Conservation (phyloP, 768 basidiomycete species). For the Baorangia bicolor region DNA sequence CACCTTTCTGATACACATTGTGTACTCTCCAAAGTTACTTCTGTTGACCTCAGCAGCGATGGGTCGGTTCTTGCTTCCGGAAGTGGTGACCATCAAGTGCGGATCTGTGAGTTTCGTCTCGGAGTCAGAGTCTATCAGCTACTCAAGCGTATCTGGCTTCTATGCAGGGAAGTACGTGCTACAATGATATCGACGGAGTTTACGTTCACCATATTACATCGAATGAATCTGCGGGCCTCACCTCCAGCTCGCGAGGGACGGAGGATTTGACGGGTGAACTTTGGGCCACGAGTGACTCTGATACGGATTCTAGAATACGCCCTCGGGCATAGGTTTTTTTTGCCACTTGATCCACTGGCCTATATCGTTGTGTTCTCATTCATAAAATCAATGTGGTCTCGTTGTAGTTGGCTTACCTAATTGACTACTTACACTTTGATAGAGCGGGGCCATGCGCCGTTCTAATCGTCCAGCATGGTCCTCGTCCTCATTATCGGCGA, state of each 20-base stretch:
- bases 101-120: conserved; percentile 34
- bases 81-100: conserved; percentile 37
- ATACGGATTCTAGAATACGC: neutral
- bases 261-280: conserved; percentile 1
- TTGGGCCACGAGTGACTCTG: conserved; percentile 3
- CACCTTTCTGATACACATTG: conserved; percentile 9
- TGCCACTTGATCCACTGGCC: neutral
- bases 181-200: conserved; percentile 19
- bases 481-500: conserved; percentile 97
- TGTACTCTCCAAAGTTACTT: conserved; percentile 29
- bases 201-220: neutral
- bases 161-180: conserved; percentile 27
- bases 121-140: conserved; percentile 12
- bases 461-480: conserved; percentile 41
- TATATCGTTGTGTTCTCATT: neutral
- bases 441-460: neutral
- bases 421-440: neutral
- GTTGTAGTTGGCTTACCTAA: conserved; percentile 26
- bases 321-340: neutral
- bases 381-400: neutral
- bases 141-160: conserved; percentile 12
- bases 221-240: neutral
- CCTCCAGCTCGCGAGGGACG: conserved; percentile 10
- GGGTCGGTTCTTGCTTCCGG: conserved; percentile 36
- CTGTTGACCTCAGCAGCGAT: conserved; percentile 37